A percentile compares a stretch with the other conserved stretches of the same genome.
These are phyloP conservation scores for Shiraia bambusicola DNA, from an alignment of 2,329 filamentous ascomycete species.

Conservation along the genomic window DNA sequence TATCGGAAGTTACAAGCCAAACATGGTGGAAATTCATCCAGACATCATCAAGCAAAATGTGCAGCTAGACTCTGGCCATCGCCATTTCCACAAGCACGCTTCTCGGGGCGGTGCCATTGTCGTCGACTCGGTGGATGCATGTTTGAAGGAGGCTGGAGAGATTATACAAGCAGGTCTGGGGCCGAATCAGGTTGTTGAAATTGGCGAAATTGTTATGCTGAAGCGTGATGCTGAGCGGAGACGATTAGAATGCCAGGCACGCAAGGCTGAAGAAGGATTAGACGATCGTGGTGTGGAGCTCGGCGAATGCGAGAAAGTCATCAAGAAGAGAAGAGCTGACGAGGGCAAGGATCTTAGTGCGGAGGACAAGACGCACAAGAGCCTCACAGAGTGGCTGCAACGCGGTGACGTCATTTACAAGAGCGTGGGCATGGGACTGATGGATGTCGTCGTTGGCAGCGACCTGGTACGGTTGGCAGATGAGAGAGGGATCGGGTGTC, in stretches of 20 bases:
- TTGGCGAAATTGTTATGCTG: conserved; percentile 77
- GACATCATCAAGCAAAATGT: conserved; percentile 70
- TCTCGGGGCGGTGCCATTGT: conserved; percentile 61
- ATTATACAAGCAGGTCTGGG: conserved; percentile 74
- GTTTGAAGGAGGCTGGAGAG: conserved; percentile 81
- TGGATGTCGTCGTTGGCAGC: conserved; percentile 66
- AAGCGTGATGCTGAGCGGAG: conserved; percentile 53
- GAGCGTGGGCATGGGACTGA: conserved; percentile 66
- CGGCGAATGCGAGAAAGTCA: conserved; percentile 66
- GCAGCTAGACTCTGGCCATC: conserved; percentile 50
- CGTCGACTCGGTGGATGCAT: conserved; percentile 72
- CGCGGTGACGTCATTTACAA: conserved; percentile 69
- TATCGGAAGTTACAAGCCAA: conserved; percentile 67
- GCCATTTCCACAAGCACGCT: conserved; percentile 67
- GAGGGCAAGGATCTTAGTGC: conserved; percentile 23
- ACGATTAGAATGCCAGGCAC: conserved; percentile 29
- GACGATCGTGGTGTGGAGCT: conserved; percentile 76
- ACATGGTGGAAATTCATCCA: conserved; percentile 82
- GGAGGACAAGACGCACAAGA: conserved; percentile 39
- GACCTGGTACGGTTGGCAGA: conserved; percentile 60
- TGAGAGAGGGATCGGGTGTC: conserved; percentile 58
- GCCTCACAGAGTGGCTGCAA: conserved; percentile 60
- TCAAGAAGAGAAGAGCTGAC: conserved; percentile 60
- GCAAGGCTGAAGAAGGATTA: conserved; percentile 38
- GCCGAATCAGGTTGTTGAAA: conserved; percentile 76